Conservation (phyloP, 2,329 filamentous ascomycete species). For the Cordyceps cateniannulata region DNA sequence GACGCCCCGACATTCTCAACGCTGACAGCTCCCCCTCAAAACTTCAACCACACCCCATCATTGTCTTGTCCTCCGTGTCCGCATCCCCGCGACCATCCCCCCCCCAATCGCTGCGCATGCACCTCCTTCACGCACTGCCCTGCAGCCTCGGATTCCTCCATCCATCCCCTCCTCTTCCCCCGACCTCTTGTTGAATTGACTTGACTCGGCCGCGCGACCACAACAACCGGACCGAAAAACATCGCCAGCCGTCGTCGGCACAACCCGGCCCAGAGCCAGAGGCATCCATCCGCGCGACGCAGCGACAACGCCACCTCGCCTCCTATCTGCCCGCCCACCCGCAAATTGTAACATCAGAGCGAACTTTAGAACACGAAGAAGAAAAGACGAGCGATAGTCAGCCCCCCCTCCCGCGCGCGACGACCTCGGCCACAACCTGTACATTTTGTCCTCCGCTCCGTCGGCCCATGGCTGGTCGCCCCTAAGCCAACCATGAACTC, state of each 20-base stretch:
- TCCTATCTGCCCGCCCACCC: background rate
- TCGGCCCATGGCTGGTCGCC: conserved; percentile 48
- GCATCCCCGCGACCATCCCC: background rate
- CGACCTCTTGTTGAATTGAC: conserved; percentile 1
- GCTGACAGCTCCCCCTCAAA: conserved; percentile 10
- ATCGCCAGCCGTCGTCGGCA: conserved; percentile 5
- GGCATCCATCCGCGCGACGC: conserved; percentile 8
- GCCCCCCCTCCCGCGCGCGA: background rate
- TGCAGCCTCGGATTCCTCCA: background rate
- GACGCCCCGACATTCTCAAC: background rate
- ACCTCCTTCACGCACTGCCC: background rate
- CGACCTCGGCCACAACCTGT: background rate
- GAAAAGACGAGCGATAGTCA: background rate
- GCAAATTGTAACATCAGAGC: background rate
- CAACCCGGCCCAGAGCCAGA: conserved; percentile 4
- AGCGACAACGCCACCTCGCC: conserved; percentile 7
- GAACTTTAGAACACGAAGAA: background rate
- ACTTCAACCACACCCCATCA: conserved; percentile 8
- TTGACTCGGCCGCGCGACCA: conserved; percentile 4
- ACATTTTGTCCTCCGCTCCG: background rate
- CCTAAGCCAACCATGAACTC: conserved; percentile 77
- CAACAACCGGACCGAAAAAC: background rate
- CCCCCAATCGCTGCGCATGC: background rate
- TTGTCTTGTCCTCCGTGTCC: background rate
- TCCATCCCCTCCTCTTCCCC: background rate